Base-by-base conservation (phyloP, 352 stramenopile species). In the Phytophthora nicotianae region DNA sequence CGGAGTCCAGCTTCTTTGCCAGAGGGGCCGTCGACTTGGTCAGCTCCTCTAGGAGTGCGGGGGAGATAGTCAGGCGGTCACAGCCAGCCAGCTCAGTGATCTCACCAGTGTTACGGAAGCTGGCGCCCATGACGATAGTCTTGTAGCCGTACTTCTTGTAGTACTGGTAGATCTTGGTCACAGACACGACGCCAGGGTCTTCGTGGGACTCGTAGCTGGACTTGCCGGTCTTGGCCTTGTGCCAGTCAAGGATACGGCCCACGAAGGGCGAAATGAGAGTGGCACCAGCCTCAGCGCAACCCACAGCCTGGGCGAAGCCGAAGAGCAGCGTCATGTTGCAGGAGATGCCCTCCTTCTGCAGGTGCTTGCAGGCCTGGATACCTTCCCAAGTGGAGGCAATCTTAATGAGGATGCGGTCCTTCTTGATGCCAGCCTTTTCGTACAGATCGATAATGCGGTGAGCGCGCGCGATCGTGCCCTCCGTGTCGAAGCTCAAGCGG, bases 311-410 rank as follows among this genome's bases (percentile, higher is more conserved):
- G 40, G 96, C 80, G 53, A 99, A 98, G 49, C 90, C 96, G 78
- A 99, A 99, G 35, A 99, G 80, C 43, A 99, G 81, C 24, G 97
- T 99, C 77, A 99, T 96, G 82, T 99, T 99, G 77, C 97, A 99
- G 59, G 91, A 89, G 68, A 99, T 99, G 47, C 96, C 97, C 66
- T 99, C 96, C 64, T 91, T 63, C 80, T 99, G 92, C 47, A 99
- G 81, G 37, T 97, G 72, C 72, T 98, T 95, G 52, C 95, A 98
- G 8, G 97, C 96, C 78, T 98, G 88, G 72, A 99, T 99, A 17
- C 97, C 97, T 70, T 99, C 96, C 96, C 96, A 99, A n/a, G 96
- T 99, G 32, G 79, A 96, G 20, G 96, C 96, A 57, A 99, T 91
- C 85, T 99, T 99, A 75, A 99, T 98, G 21, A 99, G 79, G 54